Evolutionary conservation across 768 basidiomycete genomes (phyloP), one percentile per base, ranked within the genome.

Genomic region (Collybiopsis luxurians): DNA sequence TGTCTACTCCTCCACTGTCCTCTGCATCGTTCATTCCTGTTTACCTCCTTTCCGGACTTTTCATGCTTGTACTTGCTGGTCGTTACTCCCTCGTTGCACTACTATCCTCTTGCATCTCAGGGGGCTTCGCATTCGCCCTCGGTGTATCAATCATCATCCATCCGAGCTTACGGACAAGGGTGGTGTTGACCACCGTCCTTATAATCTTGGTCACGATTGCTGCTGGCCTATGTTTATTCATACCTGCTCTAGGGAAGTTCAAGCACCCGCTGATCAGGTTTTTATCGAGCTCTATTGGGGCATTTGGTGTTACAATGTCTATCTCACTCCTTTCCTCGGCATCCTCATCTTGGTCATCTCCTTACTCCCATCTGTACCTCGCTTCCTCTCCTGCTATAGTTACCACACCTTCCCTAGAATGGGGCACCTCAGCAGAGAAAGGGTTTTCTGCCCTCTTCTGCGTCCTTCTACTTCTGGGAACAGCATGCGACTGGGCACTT

Each of bases 311-410:
- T 17, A 68, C 79, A 15, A 46, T 83, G 19, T 74, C 81, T 15
- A 80, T 86, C 34, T 76, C 86, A 2, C 66, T 87, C 24, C 73
- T 89, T 12, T 64, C 79, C 21, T 67, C 73, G 17, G 24, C 38
- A n/a, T 75, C 79, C 0, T 66, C 73, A 19, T 70, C 79, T 12
- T 89, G 85, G 86, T 79, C 79, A 3, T 76, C 86, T 61, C 74
- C 79, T 10, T 88, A 83, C 84, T 80, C 82, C 56, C 77, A 86
- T 12, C 68, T 85, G 2, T 90, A 83, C 80, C 58, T 81, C n/a
- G 51, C 50, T 4, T 71, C 79, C 38, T 51, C 36, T 1, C n/a
- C 7, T 26, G 31, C 36, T 23, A 34, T 13, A 34, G 31, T n/a
- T n/a, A n/a, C 31, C 31, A 5, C 31, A 6, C 13, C 31, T 34